These are phyloP conservation scores for Stagonosporopsis chrysanthemi DNA, from an alignment of 2,329 filamentous ascomycete genomes.

Conservation along the genomic window DNA sequence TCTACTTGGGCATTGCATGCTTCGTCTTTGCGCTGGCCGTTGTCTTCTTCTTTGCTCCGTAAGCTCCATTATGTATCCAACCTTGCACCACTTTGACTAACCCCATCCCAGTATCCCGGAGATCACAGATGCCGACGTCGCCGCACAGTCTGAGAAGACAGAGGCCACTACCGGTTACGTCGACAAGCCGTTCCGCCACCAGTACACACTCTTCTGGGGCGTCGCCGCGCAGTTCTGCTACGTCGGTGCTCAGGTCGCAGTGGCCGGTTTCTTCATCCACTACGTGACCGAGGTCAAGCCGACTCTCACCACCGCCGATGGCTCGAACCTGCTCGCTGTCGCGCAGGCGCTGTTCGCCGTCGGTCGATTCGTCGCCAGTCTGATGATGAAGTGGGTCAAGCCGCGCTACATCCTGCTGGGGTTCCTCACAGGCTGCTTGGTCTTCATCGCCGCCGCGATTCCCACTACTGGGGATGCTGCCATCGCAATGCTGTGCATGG, in stretches of 20 bases:
- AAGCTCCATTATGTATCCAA: not conserved
- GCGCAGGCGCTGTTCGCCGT: conserved; percentile 64
- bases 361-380: conserved; percentile 63
- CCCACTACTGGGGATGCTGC: conserved; percentile 47
- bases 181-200: conserved; percentile 53
- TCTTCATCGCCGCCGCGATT: conserved; percentile 61
- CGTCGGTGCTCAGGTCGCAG: conserved; percentile 64
- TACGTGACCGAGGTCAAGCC: conserved; percentile 54
- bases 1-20: conserved; percentile 67
- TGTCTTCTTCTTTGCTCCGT: conserved; percentile 64
- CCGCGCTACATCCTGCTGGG: conserved; percentile 63
- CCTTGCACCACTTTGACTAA: not conserved
- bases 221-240: conserved; percentile 65
- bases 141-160: conserved; percentile 56
- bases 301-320: conserved; percentile 34
- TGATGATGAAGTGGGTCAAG: conserved; percentile 60
- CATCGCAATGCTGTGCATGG: conserved; percentile 57
- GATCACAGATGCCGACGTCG: conserved; percentile 65
- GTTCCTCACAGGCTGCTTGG: conserved; percentile 60
- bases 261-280: conserved; percentile 56
- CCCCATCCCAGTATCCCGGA: conserved; percentile 56
- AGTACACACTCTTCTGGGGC: conserved; percentile 62
- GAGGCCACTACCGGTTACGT: conserved; percentile 47
- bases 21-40: conserved; percentile 66
- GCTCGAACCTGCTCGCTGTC: conserved; percentile 55